These are phyloP conservation scores for Penicillium turbatum DNA, from an alignment of 495 filamentous ascomycete species.

Conservation along the genomic window DNA sequence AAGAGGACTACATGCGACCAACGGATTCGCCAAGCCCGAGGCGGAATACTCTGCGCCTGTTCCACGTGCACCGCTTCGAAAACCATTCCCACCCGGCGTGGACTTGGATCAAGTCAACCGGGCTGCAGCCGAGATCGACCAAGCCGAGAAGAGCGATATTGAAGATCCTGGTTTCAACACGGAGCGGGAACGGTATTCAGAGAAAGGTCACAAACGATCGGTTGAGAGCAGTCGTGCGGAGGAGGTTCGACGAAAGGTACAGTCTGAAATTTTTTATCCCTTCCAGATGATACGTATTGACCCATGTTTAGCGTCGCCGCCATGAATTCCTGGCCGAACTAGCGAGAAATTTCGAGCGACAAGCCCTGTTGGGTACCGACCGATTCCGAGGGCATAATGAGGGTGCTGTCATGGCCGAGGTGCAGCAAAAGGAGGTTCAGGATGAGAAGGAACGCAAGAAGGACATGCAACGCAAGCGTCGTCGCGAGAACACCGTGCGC, in stretches of 20 bases:
- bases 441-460: conserved; percentile 99
- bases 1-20: conserved; percentile 13
- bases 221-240: conserved; percentile 56
- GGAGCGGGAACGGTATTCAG: conserved; percentile 50
- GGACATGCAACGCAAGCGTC: conserved; percentile 95
- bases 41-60: neutral
- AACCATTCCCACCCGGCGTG: conserved; percentile 24
- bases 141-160: conserved; percentile 59
- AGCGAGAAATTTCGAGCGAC: conserved; percentile 48
- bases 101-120: conserved; percentile 65
- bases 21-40: conserved; percentile 15
- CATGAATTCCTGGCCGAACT: conserved; percentile 46
- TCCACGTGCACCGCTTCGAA: conserved; percentile 15
- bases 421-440: conserved; percentile 81
- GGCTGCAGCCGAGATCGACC: conserved; percentile 63
- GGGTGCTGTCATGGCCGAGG: conserved; percentile 71
- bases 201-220: conserved; percentile 56
- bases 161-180: conserved; percentile 60
- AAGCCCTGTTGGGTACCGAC: conserved; percentile 50
- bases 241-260: conserved; percentile 53
- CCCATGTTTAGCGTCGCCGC: conserved; percentile 50
- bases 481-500: conserved; percentile 92
- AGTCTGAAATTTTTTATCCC: conserved; percentile 13
- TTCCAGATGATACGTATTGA: conserved; percentile 10
- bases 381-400: conserved; percentile 55